Conservation (phyloP, 106 monocot species). For the Triglochin maritima region DNA sequence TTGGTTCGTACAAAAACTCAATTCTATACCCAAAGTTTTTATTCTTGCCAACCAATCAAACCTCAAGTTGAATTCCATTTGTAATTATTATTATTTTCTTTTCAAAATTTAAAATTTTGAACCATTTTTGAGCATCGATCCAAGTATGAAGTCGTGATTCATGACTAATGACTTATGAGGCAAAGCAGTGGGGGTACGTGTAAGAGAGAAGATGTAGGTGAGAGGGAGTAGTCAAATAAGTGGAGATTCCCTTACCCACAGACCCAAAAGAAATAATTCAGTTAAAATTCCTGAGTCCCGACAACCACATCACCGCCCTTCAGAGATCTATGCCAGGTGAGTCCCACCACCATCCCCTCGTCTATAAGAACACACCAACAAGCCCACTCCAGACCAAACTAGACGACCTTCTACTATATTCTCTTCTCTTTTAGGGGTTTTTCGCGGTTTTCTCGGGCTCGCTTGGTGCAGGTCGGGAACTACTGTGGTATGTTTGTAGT, state of each 20-base stretch:
- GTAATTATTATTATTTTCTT: no score
- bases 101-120: no score
- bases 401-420: neutral
- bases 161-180: slow-evolving; percentile 15
- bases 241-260: neutral
- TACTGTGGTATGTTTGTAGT: neutral
- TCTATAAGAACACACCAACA: neutral
- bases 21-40: no score
- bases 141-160: no score
- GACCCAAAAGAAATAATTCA: neutral
- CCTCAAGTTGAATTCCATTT: no score
- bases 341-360: neutral
- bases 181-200: neutral
- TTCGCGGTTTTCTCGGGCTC: slow-evolving; percentile 3
- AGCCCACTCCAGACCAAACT: neutral
- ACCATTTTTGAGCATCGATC: no score
- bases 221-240: neutral
- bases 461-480: slow-evolving; percentile 15
- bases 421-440: neutral
- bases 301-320: neutral
- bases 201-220: slow-evolving; percentile 3
- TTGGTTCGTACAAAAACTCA: no score
- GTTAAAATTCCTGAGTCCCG: neutral
- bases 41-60: no score
- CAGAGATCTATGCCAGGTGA: neutral